Percentiles rank a stretch among this genome's conserved stretches.
phyloP scores from a whole-genome alignment of 179 eudicot genomes.

The Spergularia azorica region DNA sequence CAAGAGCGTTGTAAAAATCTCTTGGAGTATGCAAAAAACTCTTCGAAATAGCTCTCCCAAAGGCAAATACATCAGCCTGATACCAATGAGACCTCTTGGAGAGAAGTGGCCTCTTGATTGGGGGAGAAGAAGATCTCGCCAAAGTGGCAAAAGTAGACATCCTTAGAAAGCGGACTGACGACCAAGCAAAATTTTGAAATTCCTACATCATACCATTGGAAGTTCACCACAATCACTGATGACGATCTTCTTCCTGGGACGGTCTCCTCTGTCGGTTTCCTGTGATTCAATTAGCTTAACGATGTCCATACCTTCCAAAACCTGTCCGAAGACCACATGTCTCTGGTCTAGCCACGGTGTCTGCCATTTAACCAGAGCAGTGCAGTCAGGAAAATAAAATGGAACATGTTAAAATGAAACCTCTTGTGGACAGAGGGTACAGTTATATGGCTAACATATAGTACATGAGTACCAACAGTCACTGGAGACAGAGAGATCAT shows the following conservation, averaged over 20 bases:
- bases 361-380: conserved; percentile 45
- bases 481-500: too few species aligned
- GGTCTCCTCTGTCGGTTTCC: conserved; percentile 91
- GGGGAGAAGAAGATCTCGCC: background rate
- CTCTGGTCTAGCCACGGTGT: conserved; percentile 90
- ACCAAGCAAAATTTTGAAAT: background rate
- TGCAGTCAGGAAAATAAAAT: conserved; percentile 10
- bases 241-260: conserved; percentile 73
- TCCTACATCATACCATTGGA: conserved; percentile 48
- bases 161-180: background rate
- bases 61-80: background rate
- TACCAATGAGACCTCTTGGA: background rate
- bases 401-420: background rate
- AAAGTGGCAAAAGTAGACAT: background rate
- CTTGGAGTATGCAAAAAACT: background rate
- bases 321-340: conserved; percentile 95
- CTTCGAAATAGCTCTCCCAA: background rate
- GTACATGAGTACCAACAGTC: too few species aligned
- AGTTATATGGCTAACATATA: too few species aligned
- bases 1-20: background rate
- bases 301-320: conserved; percentile 89
- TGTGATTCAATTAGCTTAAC: conserved; percentile 82
- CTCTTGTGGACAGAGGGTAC: background rate
- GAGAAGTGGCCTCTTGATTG: conserved; percentile 13
- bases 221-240: conserved; percentile 87